Percentiles rank a stretch among this genome's conserved stretches.
Evolutionary conservation across 2,329 filamentous ascomycete genomes (phyloP).

Genomic region (Colletotrichum sp.): DNA sequence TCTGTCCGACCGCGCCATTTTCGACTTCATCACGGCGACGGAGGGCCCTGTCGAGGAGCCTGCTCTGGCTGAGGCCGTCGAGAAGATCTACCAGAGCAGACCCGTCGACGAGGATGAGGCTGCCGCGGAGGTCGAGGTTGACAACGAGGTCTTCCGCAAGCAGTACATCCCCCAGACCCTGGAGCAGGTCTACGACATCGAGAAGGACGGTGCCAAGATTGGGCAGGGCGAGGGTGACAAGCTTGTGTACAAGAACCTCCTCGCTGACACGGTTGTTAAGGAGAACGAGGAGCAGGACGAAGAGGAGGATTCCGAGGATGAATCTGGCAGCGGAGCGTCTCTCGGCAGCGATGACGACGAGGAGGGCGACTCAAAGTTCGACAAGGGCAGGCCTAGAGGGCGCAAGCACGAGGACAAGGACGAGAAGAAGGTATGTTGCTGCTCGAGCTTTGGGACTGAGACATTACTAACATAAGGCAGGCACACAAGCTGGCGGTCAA

Average conservation of each 20-base stretch:
- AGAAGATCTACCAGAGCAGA: slow-evolving; percentile 68
- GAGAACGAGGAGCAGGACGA: slow-evolving; percentile 37
- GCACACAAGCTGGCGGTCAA: slow-evolving; percentile 88
- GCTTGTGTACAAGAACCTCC: slow-evolving; percentile 84
- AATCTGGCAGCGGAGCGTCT: slow-evolving; percentile 54
- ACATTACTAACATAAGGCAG: slow-evolving; percentile 35
- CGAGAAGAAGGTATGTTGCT: slow-evolving; percentile 69
- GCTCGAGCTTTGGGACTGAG: accelerated
- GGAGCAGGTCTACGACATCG: slow-evolving; percentile 95
- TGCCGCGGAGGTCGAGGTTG: slow-evolving; percentile 70
- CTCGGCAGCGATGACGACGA: slow-evolving; percentile 48
- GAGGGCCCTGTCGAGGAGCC: slow-evolving; percentile 66
- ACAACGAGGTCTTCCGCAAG: slow-evolving; percentile 92
- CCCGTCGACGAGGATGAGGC: slow-evolving; percentile 54
- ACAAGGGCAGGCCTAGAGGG: slow-evolving; percentile 74
- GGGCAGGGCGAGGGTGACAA: slow-evolving; percentile 74
- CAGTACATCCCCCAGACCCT: slow-evolving; percentile 97
- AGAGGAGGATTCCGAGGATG: slow-evolving; percentile 42
- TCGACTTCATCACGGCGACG: slow-evolving; percentile 77
- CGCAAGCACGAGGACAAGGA: slow-evolving; percentile 93
- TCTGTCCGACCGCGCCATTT: slow-evolving; percentile 79
- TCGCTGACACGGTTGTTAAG: slow-evolving; percentile 71
- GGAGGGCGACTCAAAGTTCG: slow-evolving; percentile 60
- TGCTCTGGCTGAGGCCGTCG: slow-evolving; percentile 65
- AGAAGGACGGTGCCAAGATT: slow-evolving; percentile 84